Evolutionary conservation across 116 monocot species (phyloP).

Genomic region (Iris pallida): DNA sequence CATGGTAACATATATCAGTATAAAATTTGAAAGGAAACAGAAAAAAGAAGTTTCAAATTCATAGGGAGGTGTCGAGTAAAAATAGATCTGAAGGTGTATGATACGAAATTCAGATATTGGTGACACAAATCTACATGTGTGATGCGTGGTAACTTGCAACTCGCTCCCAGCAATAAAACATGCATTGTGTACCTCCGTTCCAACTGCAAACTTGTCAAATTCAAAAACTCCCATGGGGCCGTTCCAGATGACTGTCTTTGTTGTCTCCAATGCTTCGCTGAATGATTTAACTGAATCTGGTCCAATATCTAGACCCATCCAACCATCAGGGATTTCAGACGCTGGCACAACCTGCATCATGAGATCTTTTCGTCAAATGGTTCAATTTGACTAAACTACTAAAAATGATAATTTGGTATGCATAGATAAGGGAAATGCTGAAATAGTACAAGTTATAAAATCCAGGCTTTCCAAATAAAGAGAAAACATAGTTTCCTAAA

Average conservation of each 20-base stretch:
- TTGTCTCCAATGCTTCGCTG: slow-evolving; percentile 39
- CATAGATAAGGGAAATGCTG: not conserved
- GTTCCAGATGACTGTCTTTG: slow-evolving; percentile 62
- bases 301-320: slow-evolving; percentile 72
- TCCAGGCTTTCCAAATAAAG: not conserved
- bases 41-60: too few species aligned
- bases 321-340: slow-evolving; percentile 62
- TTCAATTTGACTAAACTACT: not conserved
- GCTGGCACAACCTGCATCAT: slow-evolving; percentile 42
- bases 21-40: not conserved
- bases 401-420: not conserved
- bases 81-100: too few species aligned
- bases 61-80: too few species aligned
- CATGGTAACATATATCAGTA: not conserved
- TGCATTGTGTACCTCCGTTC: slow-evolving; percentile 40
- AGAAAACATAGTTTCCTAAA: not conserved
- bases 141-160: not conserved
- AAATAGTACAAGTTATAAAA: not conserved
- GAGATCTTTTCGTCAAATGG: not conserved
- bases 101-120: too few species aligned
- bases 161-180: not conserved
- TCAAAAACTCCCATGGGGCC: slow-evolving; percentile 75
- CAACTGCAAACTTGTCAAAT: slow-evolving; percentile 61
- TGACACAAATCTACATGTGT: too few species aligned
- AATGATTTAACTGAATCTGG: slow-evolving; percentile 56